phyloP scores from a whole-genome alignment of 352 stramenopile genomes.

The Globisporangium acanthophoron region DNA sequence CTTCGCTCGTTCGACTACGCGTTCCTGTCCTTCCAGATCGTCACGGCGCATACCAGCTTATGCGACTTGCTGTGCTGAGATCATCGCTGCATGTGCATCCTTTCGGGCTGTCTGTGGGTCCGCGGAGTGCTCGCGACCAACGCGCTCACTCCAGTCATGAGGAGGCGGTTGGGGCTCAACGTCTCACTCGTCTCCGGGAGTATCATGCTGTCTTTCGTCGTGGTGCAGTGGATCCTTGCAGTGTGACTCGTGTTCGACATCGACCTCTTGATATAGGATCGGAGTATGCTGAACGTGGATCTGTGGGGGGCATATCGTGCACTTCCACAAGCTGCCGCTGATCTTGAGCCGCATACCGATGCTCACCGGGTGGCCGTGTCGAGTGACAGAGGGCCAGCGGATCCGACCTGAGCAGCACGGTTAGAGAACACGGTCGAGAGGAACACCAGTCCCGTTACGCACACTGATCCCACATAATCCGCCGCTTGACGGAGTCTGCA shows the following conservation, averaged over 20 bases:
- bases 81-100: constrained; percentile 2
- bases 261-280: not conserved
- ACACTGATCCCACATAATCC: constrained; percentile 5
- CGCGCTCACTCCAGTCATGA: constrained; percentile 7
- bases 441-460: too few relatives aligned
- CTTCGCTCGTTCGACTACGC: constrained; percentile 14
- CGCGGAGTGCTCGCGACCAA: constrained; percentile 14
- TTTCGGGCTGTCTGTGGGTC: constrained; percentile 11
- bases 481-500: not conserved
- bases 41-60: constrained; percentile 6
- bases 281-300: not conserved
- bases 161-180: not conserved
- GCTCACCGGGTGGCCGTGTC: constrained; percentile 6
- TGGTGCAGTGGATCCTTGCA: not conserved
- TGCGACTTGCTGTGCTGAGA: constrained; percentile 13
- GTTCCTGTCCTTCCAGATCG: constrained; percentile 13
- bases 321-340: constrained; percentile 5
- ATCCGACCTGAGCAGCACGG: too few relatives aligned
- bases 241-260: constrained; percentile 4
- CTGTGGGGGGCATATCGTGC: not conserved
- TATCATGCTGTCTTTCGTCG: constrained; percentile 7
- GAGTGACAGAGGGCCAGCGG: not conserved
- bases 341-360: constrained; percentile 9
- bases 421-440: too few relatives aligned
- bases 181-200: not conserved